phyloP scores from a whole-genome alignment of 108 stramenopile genomes.

The Schizochytrium sp. region DNA sequence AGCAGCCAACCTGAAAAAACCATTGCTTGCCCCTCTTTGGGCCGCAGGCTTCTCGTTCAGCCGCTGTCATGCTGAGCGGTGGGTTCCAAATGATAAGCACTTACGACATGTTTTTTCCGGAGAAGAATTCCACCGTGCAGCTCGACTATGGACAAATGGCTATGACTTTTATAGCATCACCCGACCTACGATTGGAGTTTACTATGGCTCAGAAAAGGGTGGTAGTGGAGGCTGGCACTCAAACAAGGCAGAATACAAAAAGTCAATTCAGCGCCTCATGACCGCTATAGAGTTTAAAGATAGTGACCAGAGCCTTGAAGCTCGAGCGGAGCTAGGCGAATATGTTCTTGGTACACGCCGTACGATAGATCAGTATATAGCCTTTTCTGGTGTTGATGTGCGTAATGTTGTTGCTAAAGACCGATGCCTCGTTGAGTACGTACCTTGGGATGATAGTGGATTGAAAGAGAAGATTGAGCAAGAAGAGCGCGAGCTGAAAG shows the following conservation, averaged over 20 bases:
- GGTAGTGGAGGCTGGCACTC: slow-evolving; percentile 76
- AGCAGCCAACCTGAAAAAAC: slow-evolving; percentile 76
- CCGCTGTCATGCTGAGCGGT: slow-evolving; percentile 91
- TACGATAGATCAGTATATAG: slow-evolving; percentile 79
- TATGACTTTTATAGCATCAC: slow-evolving; percentile 90
- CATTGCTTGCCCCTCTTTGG: slow-evolving; percentile 86
- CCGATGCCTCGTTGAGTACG: slow-evolving; percentile 23
- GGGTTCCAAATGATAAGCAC: slow-evolving; percentile 91
- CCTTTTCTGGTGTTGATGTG: slow-evolving; percentile 81
- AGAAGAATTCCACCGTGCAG: slow-evolving; percentile 89
- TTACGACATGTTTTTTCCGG: slow-evolving; percentile 85
- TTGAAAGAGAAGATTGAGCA: not conserved
- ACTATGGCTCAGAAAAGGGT: slow-evolving; percentile 76
- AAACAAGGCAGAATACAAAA: slow-evolving; percentile 64
- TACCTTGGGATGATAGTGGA: slow-evolving; percentile 20
- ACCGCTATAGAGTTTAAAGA: slow-evolving; percentile 57
- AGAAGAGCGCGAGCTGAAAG: not conserved
- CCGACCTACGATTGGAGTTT: slow-evolving; percentile 79
- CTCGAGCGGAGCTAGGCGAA: slow-evolving; percentile 81
- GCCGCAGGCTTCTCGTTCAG: slow-evolving; percentile 89
- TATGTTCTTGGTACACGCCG: slow-evolving; percentile 85
- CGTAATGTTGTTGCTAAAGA: slow-evolving; percentile 9
- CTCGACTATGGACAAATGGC: slow-evolving; percentile 84
- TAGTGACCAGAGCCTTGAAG: slow-evolving; percentile 61
- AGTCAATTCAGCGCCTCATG: slow-evolving; percentile 66